A percentile compares a stretch with the other conserved stretches of the same genome.
Evolutionary conservation across 2,329 filamentous ascomycete genomes (phyloP).

Genomic region (Colletotrichum truncatum): DNA sequence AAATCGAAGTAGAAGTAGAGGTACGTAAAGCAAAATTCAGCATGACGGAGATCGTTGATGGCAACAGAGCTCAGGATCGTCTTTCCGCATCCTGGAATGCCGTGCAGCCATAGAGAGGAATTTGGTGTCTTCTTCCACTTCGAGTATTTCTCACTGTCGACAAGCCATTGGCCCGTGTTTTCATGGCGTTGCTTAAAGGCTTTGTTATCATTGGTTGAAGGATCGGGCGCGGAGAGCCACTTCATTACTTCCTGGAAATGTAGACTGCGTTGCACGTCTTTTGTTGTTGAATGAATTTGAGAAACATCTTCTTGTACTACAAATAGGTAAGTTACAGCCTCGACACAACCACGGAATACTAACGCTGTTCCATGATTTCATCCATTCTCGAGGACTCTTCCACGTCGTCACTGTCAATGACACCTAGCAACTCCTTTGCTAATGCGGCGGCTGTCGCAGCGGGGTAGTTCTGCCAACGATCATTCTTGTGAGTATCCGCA

Average conservation of each 20-base stretch:
- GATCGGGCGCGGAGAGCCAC: not conserved
- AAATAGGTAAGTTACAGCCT: too few species aligned
- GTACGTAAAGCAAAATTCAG: not conserved
- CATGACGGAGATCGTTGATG: not conserved
- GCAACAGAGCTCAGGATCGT: not conserved
- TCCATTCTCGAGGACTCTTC: not conserved
- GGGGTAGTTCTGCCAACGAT: constrained; percentile 35
- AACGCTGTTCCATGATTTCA: not conserved
- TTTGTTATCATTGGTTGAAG: too few species aligned
- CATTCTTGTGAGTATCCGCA: constrained; percentile 38
- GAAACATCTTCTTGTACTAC: too few species aligned
- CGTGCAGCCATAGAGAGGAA: not conserved
- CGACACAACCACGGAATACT: too few species aligned
- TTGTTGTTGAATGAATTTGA: not conserved
- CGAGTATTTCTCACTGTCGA: not conserved
- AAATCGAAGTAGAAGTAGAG: not conserved
- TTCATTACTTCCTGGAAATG: too few species aligned
- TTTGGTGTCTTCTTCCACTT: not conserved
- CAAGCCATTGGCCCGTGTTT: not conserved
- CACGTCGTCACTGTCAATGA: not conserved
- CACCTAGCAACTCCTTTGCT: constrained; percentile 18
- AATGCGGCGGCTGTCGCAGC: constrained; percentile 34
- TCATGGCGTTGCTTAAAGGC: not conserved
- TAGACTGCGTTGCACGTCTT: too few species aligned
- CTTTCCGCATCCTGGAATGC: not conserved